phyloP scores from a whole-genome alignment of 441 rosid genomes.

The Erysimum cheiri region DNA sequence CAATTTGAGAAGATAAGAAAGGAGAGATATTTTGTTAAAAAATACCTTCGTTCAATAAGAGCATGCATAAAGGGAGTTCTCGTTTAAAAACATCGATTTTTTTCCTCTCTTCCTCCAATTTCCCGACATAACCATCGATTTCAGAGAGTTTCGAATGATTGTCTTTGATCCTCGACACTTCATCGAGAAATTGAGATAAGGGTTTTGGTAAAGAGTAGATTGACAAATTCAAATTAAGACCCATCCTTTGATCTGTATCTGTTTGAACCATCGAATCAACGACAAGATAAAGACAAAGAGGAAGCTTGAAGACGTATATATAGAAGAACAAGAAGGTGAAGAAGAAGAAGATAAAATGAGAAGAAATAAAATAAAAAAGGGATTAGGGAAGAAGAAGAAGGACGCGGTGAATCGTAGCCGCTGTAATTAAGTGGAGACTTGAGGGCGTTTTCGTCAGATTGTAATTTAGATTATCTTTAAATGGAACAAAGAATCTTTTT shows the following conservation, averaged over 20 bases:
- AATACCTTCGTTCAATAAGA: slow-evolving; percentile 56
- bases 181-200: slow-evolving; percentile 47
- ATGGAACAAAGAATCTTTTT: slow-evolving; percentile 51
- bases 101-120: slow-evolving; percentile 58
- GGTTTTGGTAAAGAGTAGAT: slow-evolving; percentile 47
- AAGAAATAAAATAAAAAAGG: slow-evolving; percentile 7
- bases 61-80: slow-evolving; percentile 69
- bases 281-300: slow-evolving; percentile 42
- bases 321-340: slow-evolving; percentile 18
- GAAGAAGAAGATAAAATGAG: slow-evolving; percentile 36
- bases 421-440: slow-evolving; percentile 42
- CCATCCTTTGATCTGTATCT: slow-evolving; percentile 45
- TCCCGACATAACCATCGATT: slow-evolving; percentile 50
- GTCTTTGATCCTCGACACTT: slow-evolving; percentile 47
- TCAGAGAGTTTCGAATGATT: slow-evolving; percentile 43
- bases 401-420: slow-evolving; percentile 53
- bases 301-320: slow-evolving; percentile 33
- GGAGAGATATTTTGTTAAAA: neutral
- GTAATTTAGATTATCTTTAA: slow-evolving; percentile 38
- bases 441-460: slow-evolving; percentile 42
- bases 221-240: slow-evolving; percentile 54
- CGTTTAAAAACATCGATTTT: slow-evolving; percentile 67
- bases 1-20: neutral
- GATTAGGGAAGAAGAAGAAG: slow-evolving; percentile 48
- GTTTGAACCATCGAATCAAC: slow-evolving; percentile 39